Percentiles rank a stretch among this genome's conserved stretches.
Evolutionary conservation across 1,284 basidiomycete genomes (phyloP).

Genomic region (Singerocomus inundabilis): DNA sequence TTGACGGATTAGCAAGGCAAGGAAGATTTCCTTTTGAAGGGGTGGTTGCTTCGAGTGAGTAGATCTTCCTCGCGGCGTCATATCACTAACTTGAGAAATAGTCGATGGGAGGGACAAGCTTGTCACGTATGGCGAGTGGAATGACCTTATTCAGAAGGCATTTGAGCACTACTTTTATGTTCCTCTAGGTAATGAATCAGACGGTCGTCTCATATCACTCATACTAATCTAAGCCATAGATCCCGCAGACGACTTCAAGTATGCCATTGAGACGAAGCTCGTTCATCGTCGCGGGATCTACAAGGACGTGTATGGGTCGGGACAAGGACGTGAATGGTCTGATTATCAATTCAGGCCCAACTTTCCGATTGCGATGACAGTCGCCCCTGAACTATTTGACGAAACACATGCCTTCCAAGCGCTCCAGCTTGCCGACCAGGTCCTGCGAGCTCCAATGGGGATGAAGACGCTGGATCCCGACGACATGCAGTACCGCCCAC

Average conservation of each 20-base stretch:
- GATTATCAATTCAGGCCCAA: constrained; percentile 95
- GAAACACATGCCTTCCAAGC: constrained; percentile 77
- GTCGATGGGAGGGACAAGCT: constrained; percentile 71
- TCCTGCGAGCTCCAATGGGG: constrained; percentile 80
- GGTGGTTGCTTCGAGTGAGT: constrained; percentile 76
- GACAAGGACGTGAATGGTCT: constrained; percentile 84
- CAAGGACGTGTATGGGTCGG: constrained; percentile 96
- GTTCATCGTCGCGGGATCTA: constrained; percentile 95
- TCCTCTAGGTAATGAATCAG: constrained; percentile 58
- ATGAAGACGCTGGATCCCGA: constrained; percentile 91
- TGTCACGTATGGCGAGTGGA: constrained; percentile 92
- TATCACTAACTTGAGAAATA: constrained; percentile 33
- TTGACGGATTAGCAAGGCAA: constrained; percentile 62
- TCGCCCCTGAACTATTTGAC: constrained; percentile 94
- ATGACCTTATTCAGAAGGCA: constrained; percentile 75
- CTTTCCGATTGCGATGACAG: constrained; percentile 95
- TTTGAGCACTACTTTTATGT: constrained; percentile 94
- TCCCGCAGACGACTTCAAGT: constrained; percentile 68
- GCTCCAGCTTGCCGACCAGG: constrained; percentile 72
- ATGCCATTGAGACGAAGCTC: constrained; percentile 68
- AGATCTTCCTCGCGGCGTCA: background rate
- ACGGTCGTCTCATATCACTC: background rate
- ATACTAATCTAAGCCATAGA: constrained; percentile 42
- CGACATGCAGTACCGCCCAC: constrained; percentile 84
- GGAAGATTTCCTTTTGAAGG: constrained; percentile 90